Evolutionary conservation across 768 basidiomycete species (phyloP).

Genomic region (Tulasnella sp.): DNA sequence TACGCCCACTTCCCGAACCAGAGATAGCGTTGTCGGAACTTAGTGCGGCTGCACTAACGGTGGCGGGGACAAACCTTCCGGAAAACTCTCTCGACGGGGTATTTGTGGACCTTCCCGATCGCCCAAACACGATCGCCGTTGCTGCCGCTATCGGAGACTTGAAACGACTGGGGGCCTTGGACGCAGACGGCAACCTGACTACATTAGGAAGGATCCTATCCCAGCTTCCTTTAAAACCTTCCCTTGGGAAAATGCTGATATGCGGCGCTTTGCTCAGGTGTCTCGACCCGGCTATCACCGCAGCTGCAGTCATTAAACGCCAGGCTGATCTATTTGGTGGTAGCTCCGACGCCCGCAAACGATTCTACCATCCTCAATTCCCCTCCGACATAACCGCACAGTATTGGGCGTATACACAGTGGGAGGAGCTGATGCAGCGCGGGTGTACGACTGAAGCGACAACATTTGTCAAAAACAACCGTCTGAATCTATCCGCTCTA

Average conservation of each 20-base stretch:
- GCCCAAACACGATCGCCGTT: slow-evolving; percentile 78
- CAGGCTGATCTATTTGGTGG: neutral
- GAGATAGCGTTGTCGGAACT: neutral
- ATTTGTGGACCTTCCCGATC: slow-evolving; percentile 81
- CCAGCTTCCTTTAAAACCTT: slow-evolving; percentile 86
- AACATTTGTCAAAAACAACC: neutral
- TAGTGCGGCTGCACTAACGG: neutral
- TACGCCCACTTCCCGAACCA: neutral
- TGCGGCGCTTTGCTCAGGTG: slow-evolving; percentile 94
- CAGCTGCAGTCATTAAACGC: slow-evolving; percentile 88
- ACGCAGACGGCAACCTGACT: slow-evolving; percentile 73
- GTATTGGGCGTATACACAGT: neutral
- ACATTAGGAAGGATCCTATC: slow-evolving; percentile 86
- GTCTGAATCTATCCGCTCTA: neutral
- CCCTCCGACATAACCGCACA: neutral
- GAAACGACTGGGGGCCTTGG: slow-evolving; percentile 85
- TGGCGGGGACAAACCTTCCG: neutral
- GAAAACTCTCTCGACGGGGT: slow-evolving; percentile 62
- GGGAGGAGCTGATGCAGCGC: neutral
- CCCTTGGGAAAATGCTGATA: slow-evolving; percentile 85
- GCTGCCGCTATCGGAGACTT: slow-evolving; percentile 76
- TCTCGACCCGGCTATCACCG: slow-evolving; percentile 79
- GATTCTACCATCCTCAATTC: neutral
- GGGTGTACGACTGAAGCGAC: neutral
- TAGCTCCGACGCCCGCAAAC: neutral